Evolutionary conservation across 1,284 basidiomycete species (phyloP).

Genomic region (Erythrobasidium hasegawianum): DNA sequence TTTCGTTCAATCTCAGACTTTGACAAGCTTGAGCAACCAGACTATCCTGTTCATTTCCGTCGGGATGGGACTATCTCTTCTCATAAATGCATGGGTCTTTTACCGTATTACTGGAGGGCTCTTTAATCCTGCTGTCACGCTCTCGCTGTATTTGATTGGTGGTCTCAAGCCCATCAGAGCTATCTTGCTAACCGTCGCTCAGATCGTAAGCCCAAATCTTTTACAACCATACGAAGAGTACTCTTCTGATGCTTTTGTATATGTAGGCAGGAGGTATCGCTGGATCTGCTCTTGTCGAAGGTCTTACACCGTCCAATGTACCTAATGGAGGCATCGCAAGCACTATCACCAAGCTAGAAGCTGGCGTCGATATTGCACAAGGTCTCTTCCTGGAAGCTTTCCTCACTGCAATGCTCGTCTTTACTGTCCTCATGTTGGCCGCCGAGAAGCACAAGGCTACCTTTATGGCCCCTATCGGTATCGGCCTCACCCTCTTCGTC

Average conservation of each 20-base stretch:
- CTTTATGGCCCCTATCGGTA: slow-evolving; percentile 55
- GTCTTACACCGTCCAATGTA: slow-evolving; percentile 41
- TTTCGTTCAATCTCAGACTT: slow-evolving; percentile 17
- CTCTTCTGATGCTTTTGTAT: too few relatives aligned
- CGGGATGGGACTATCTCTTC: slow-evolving; percentile 63
- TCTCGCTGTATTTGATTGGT: slow-evolving; percentile 53
- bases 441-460: slow-evolving; percentile 51
- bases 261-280: slow-evolving; percentile 51
- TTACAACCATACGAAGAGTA: too few relatives aligned
- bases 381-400: slow-evolving; percentile 52
- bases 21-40: slow-evolving; percentile 43
- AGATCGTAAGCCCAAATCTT: slow-evolving; percentile 50
- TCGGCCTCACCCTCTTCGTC: slow-evolving; percentile 53
- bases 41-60: slow-evolving; percentile 58
- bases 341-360: slow-evolving; percentile 49
- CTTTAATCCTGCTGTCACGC: slow-evolving; percentile 47
- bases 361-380: slow-evolving; percentile 43
- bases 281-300: slow-evolving; percentile 51
- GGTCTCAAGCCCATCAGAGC: slow-evolving; percentile 51
- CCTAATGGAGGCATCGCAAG: slow-evolving; percentile 48
- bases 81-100: slow-evolving; percentile 65
- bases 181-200: slow-evolving; percentile 49
- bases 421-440: slow-evolving; percentile 52
- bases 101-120: slow-evolving; percentile 47
- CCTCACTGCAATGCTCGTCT: slow-evolving; percentile 51